A percentile compares a stretch with the other conserved stretches of the same genome.
Conservation (phyloP, 1,284 basidiomycete genomes). For the Sanghuangporus baumii region DNA sequence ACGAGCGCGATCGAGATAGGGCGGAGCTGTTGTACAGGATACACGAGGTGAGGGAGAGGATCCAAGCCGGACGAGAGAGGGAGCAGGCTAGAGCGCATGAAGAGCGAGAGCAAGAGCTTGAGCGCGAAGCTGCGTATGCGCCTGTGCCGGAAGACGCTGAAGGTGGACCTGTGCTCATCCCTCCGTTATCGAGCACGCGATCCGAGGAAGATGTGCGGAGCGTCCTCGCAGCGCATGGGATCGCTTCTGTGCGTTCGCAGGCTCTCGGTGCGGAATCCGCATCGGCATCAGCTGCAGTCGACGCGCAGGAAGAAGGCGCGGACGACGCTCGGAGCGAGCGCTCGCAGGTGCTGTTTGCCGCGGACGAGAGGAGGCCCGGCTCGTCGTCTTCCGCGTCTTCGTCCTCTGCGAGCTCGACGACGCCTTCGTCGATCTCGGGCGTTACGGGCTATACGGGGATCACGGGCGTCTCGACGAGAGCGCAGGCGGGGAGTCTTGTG, state of each 20-base stretch:
- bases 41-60: background rate
- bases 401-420: constrained; percentile 19
- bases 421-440: background rate
- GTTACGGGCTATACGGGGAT: background rate
- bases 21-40: background rate
- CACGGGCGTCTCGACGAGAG: background rate
- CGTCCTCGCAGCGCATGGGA: constrained; percentile 6
- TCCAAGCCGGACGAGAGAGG: background rate
- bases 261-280: background rate
- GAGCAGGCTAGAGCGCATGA: background rate
- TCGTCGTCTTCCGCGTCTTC: constrained; percentile 34
- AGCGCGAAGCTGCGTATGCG: background rate
- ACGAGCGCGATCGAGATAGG: background rate
- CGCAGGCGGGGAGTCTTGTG: background rate
- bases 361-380: constrained; percentile 21
- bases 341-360: background rate
- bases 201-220: constrained; percentile 5
- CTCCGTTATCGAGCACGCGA: background rate
- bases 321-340: background rate
- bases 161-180: background rate
- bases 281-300: no score
- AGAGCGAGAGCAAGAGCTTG: background rate
- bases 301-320: background rate
- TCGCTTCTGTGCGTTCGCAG: background rate
- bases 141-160: background rate